A percentile compares a stretch with the other conserved stretches of the same genome.
phyloP scores from a whole-genome alignment of 139 green algal genomes.

The Medakamo hakoo region DNA sequence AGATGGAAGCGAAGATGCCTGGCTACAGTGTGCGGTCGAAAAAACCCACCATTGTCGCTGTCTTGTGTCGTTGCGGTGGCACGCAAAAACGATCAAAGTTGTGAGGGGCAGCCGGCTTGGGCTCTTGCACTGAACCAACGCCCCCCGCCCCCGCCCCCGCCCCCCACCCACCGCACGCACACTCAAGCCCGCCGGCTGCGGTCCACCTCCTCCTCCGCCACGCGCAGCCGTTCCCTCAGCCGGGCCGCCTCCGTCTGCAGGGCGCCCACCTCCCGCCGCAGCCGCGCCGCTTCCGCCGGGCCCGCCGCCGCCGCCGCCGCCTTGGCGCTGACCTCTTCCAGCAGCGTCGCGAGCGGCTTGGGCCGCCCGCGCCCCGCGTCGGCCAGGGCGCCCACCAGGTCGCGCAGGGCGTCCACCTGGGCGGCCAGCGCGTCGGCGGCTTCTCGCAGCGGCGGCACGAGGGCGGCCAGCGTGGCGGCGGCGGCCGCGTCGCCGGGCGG shows the following conservation, averaged over 20 bases:
- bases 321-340: slow-evolving; percentile 15
- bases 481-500: slow-evolving; percentile 2
- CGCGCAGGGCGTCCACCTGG: background rate
- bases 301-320: background rate
- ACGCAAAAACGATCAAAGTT: too few species aligned
- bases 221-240: slow-evolving; percentile 25
- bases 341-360: slow-evolving; percentile 25
- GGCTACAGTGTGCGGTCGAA: too few species aligned
- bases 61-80: too few species aligned
- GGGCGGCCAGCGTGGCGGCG: slow-evolving; percentile 3
- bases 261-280: slow-evolving; percentile 19
- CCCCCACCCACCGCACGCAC: too few species aligned
- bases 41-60: too few species aligned
- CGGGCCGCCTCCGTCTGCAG: slow-evolving; percentile 35
- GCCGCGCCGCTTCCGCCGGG: slow-evolving; percentile 15
- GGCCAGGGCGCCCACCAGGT: slow-evolving; percentile 14
- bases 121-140: too few species aligned
- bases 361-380: slow-evolving; percentile 37
- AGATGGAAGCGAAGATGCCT: too few species aligned
- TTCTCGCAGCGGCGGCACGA: background rate
- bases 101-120: too few species aligned
- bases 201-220: background rate
- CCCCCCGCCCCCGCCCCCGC: too few species aligned
- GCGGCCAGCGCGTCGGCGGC: background rate
- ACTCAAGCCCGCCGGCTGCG: too few species aligned